Percentiles rank a stretch among this genome's conserved stretches.
These are phyloP conservation scores for Phytophthora cactorum DNA, from an alignment of 352 stramenopile genomes.

Conservation along the genomic window DNA sequence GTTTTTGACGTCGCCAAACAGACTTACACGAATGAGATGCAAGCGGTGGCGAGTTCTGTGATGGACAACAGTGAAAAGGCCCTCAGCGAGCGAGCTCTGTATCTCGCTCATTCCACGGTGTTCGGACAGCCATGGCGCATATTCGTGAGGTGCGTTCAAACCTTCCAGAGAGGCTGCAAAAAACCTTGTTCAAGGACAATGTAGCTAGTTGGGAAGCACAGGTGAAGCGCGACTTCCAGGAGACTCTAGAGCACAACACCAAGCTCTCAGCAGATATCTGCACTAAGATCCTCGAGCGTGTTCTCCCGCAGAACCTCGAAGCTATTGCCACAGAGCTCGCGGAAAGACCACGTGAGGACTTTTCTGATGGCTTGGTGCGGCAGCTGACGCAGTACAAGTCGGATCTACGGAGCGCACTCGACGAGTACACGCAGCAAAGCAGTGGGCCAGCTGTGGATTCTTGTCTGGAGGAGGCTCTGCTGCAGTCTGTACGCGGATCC, in stretches of 20 bases:
- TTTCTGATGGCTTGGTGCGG: constrained; percentile 55
- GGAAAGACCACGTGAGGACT: constrained; percentile 46
- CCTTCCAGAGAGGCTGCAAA: constrained; percentile 40
- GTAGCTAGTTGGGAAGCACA: constrained; percentile 31
- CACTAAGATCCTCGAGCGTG: constrained; percentile 24
- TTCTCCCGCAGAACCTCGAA: constrained; percentile 52
- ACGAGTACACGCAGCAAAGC: constrained; percentile 42
- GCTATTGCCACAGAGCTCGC: constrained; percentile 44
- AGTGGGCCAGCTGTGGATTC: constrained; percentile 35
- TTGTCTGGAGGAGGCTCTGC: constrained; percentile 46
- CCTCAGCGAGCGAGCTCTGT: constrained; percentile 21
- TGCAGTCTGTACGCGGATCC: too few species aligned
- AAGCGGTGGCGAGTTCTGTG: not conserved
- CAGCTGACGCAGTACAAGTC: constrained; percentile 68
- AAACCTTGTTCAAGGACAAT: constrained; percentile 36
- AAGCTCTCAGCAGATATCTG: constrained; percentile 23
- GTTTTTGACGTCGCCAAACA: constrained; percentile 35
- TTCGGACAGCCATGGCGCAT: constrained; percentile 31
- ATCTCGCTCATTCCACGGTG: constrained; percentile 39
- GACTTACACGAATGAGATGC: constrained; percentile 33
- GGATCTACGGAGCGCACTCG: constrained; percentile 48
- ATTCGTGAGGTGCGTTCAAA: constrained; percentile 31
- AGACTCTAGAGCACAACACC: constrained; percentile 19
- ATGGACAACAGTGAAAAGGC: constrained; percentile 4
- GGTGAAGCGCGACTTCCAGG: constrained; percentile 26